Evolutionary conservation across 73 alveolate genomes (phyloP), one percentile per base, ranked within the genome.

Genomic region (Paramecium pentaurelia): DNA sequence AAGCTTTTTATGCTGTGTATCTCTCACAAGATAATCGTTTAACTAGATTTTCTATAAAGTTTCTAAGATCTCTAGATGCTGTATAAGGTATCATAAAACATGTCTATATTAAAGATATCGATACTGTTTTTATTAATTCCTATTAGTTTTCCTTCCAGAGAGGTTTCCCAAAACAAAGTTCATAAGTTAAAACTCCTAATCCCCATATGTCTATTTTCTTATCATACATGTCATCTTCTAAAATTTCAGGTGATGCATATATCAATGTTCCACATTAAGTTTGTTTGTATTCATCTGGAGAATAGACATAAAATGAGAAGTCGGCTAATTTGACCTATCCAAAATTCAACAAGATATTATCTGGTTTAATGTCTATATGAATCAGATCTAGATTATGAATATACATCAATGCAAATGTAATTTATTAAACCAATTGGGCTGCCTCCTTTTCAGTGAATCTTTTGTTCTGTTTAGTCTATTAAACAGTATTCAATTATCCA

Each of bases 261-360:
- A 97, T 99, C 60, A 96, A 95, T 12, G 99, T 98, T 4, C 99
- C 99, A 73, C 99, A 97, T 92, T 96, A 96, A 1, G 99, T 98
- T 71, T 94, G 86, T 95, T 98, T 92, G 85, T 95, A 25, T 95
- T 97, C 94, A 83, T 92, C 54, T 93, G 59, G 71, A 12, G 90
- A 38, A 80, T 80, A 80, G 2, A 44, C 73, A 9, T 77, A 80
- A 14, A 80, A 80, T 7, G 91, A 44, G 30, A 80, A 80, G 49
- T 80, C 91, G 0, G 91, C 91, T 3, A 80, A 40, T 42, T 80
- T 80, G 20, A 44, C 58, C 27, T 80, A 80, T 36, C 91, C 91
- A 47, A 45, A 45, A 80, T 58, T 45, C 32, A 80, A 27, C 49
- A 88, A 77, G n/a, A 88, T 88, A 71, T 88, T 88, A 22, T 88